Evolutionary conservation across 129 eudicot genomes (phyloP).

Genomic region (Saussurea involucrata): DNA sequence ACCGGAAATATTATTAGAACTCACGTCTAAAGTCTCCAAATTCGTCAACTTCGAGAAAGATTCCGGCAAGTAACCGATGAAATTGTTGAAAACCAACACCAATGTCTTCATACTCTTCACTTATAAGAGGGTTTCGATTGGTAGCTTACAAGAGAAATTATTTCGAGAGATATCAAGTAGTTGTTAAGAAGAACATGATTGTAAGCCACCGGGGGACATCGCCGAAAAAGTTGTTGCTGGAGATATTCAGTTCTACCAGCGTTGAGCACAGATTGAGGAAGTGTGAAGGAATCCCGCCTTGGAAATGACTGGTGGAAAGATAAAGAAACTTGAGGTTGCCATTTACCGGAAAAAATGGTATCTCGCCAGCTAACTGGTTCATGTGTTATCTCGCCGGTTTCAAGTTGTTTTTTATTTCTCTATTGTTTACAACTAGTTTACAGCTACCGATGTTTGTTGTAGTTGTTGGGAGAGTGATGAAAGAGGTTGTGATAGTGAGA

Average conservation of each 20-base stretch:
- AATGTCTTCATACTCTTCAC: slow-evolving; percentile 53
- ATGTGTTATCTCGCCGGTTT: too few species aligned
- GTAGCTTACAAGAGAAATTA: slow-evolving; percentile 66
- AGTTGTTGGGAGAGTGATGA: too few species aligned
- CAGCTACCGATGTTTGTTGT: too few species aligned
- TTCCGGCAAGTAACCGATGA: slow-evolving; percentile 53
- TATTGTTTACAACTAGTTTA: too few species aligned
- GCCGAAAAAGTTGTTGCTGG: slow-evolving; percentile 52
- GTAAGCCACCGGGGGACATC: slow-evolving; percentile 46
- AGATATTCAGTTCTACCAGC: slow-evolving; percentile 52
- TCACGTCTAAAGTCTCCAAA: slow-evolving; percentile 66
- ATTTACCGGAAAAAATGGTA: slow-evolving; percentile 36
- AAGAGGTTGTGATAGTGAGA: too few species aligned
- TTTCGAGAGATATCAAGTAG: slow-evolving; percentile 54
- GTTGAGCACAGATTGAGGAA: slow-evolving; percentile 42
- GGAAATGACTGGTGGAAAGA: slow-evolving; percentile 41
- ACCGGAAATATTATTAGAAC: slow-evolving; percentile 59
- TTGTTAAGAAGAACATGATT: slow-evolving; percentile 43
- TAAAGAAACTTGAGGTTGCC: slow-evolving; percentile 45
- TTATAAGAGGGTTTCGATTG: slow-evolving; percentile 46
- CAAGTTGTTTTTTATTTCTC: too few species aligned
- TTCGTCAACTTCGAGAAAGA: slow-evolving; percentile 40
- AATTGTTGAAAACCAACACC: slow-evolving; percentile 43
- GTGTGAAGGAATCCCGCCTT: slow-evolving; percentile 33
- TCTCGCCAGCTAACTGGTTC: slow-evolving; percentile 43